phyloP scores from a whole-genome alignment of 2,329 filamentous ascomycete genomes.

The Colletotrichum lini region DNA sequence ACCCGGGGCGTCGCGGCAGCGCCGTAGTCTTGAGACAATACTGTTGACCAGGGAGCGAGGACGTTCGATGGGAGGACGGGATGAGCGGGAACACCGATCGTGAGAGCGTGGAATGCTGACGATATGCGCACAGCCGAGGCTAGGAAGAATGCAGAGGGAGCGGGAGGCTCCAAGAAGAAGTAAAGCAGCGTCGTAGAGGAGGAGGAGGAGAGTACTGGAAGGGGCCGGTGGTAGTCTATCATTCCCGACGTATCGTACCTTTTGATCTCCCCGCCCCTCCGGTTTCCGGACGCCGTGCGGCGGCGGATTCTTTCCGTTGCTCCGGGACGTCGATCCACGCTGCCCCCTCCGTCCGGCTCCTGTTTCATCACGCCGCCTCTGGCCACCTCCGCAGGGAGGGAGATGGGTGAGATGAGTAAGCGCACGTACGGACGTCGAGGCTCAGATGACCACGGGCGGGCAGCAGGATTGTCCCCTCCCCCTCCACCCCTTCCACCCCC shows the following conservation, averaged over 20 bases:
- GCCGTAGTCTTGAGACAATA: too few relatives aligned
- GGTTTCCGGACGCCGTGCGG: not conserved
- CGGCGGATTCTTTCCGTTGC: not conserved
- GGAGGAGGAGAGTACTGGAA: not conserved
- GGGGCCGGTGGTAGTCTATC: not conserved
- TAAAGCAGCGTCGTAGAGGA: not conserved
- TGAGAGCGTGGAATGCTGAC: constrained; percentile 21
- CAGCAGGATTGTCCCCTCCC: too few relatives aligned
- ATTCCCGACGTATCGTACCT: not conserved
- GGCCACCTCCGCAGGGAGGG: not conserved
- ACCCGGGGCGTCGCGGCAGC: too few relatives aligned
- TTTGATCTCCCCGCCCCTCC: not conserved
- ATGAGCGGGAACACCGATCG: not conserved
- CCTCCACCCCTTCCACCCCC: too few relatives aligned
- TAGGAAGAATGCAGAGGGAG: constrained; percentile 58
- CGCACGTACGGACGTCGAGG: not conserved
- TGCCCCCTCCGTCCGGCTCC: not conserved
- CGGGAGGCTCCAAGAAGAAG: constrained; percentile 47
- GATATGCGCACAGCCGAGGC: constrained; percentile 62
- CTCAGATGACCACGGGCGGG: not conserved
- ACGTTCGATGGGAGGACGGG: not conserved
- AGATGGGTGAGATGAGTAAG: not conserved
- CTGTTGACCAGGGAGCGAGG: not conserved
- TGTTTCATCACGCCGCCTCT: not conserved
- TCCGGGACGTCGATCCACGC: not conserved